Evolutionary conservation across 1,284 basidiomycete species (phyloP).

Genomic region (Cutaneotrichosporon cutaneum): DNA sequence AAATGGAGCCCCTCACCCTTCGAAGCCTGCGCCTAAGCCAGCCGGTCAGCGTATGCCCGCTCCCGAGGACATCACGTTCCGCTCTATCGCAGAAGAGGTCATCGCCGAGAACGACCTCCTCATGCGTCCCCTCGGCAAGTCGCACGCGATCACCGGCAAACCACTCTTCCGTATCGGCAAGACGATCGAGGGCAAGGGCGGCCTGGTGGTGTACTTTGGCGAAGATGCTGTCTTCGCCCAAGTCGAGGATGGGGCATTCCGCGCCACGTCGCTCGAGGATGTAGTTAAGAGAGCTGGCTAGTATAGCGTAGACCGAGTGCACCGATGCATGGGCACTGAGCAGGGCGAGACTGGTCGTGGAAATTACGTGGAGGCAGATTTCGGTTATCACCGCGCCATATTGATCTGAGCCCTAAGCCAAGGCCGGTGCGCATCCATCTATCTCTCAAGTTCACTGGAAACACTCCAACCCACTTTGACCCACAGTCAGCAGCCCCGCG

Average conservation of each 20-base stretch:
- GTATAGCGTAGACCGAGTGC: not conserved
- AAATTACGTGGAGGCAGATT: conserved; percentile 1
- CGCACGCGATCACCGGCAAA: conserved; percentile 77
- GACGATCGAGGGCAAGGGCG: conserved; percentile 75
- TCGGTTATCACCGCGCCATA: conserved; percentile 3
- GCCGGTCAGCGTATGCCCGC: not conserved
- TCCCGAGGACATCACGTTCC: conserved; percentile 74
- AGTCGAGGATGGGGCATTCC: conserved; percentile 42
- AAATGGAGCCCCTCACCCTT: not conserved
- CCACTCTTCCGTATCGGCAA: conserved; percentile 78
- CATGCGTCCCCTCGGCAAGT: conserved; percentile 79
- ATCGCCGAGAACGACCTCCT: conserved; percentile 79
- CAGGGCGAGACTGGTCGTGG: not conserved
- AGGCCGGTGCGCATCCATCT: not conserved
- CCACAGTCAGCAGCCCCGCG: not conserved
- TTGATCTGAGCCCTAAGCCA: not conserved
- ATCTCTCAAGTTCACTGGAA: not conserved
- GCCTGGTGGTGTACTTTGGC: conserved; percentile 66
- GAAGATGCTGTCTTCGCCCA: conserved; percentile 50
- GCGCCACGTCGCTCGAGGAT: conserved; percentile 48
- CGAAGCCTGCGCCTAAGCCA: not conserved
- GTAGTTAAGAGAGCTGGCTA: conserved; percentile 24
- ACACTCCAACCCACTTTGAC: not conserved
- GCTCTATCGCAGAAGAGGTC: conserved; percentile 82
- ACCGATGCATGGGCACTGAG: not conserved